Evolutionary conservation across 805 yeast species (phyloP).

Genomic region (Candida maris): DNA sequence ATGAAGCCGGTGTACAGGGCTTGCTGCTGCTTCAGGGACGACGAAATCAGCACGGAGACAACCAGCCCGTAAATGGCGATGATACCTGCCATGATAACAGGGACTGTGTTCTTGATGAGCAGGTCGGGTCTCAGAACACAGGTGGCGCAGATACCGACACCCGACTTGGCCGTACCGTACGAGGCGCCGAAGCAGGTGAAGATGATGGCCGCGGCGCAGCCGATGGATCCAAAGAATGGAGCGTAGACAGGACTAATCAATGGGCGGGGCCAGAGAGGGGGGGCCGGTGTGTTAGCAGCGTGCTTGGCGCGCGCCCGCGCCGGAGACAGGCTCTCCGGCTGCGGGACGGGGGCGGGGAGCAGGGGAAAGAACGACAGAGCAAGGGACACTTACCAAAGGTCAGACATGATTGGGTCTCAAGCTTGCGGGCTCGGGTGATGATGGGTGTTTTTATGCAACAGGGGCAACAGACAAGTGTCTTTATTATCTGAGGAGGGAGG

Average conservation of each 20-base stretch:
- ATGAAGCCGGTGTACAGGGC: slow-evolving; percentile 96
- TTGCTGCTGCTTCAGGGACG: slow-evolving; percentile 82
- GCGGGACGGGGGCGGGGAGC: too few species aligned
- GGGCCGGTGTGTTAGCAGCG: too few species aligned
- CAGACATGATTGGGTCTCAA: slow-evolving; percentile 12
- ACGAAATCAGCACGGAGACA: slow-evolving; percentile 91
- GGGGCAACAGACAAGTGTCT: neutral
- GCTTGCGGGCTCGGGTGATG: neutral
- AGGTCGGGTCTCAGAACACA: slow-evolving; percentile 97
- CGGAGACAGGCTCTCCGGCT: too few species aligned
- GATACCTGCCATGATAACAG: slow-evolving; percentile 99
- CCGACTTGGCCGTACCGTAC: slow-evolving; percentile 98
- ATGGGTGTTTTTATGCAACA: slow-evolving; percentile 1
- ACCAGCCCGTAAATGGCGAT: slow-evolving; percentile 98
- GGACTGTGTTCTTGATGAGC: slow-evolving; percentile 88
- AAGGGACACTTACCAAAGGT: slow-evolving; percentile 20
- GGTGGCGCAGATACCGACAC: slow-evolving; percentile 99
- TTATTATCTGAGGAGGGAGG: neutral
- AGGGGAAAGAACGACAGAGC: too few species aligned
- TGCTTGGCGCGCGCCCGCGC: too few species aligned
- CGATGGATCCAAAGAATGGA: slow-evolving; percentile 98
- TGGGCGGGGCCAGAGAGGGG: too few species aligned
- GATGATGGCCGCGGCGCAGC: slow-evolving; percentile 98
- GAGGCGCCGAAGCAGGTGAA: slow-evolving; percentile 99
- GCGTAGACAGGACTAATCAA: slow-evolving; percentile 70